phyloP scores from a whole-genome alignment of 1,284 basidiomycete genomes.

The Cutaneotrichosporon mucoides region DNA sequence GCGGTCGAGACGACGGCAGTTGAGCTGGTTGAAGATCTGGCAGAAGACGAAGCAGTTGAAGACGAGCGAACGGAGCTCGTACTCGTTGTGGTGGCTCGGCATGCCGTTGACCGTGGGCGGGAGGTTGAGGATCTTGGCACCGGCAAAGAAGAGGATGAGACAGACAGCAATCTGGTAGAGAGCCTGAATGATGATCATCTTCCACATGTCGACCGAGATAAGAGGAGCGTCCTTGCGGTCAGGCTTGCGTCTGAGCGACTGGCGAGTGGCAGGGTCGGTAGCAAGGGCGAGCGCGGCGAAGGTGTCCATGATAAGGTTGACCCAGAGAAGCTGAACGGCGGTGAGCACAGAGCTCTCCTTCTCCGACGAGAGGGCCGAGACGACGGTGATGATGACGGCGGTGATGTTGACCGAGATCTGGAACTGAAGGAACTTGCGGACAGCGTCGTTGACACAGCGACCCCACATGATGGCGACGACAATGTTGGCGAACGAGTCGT shows the following conservation, averaged over 20 bases:
- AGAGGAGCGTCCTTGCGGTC: slow-evolving; percentile 82
- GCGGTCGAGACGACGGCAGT: slow-evolving; percentile 79
- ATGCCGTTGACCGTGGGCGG: slow-evolving; percentile 22
- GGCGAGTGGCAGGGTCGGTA: slow-evolving; percentile 83
- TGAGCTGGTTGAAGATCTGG: slow-evolving; percentile 91
- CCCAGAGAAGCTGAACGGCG: slow-evolving; percentile 89
- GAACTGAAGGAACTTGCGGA: slow-evolving; percentile 97
- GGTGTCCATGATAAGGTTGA: slow-evolving; percentile 80
- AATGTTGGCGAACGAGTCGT: slow-evolving; percentile 94
- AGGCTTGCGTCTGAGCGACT: slow-evolving; percentile 81
- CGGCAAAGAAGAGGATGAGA: slow-evolving; percentile 85
- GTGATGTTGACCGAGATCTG: slow-evolving; percentile 96
- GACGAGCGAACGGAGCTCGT: slow-evolving; percentile 74
- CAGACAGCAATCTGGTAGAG: slow-evolving; percentile 80
- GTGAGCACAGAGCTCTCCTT: slow-evolving; percentile 79
- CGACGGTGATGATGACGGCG: slow-evolving; percentile 89
- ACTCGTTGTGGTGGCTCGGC: slow-evolving; percentile 28
- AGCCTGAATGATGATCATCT: slow-evolving; percentile 89
- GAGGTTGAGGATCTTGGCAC: slow-evolving; percentile 65
- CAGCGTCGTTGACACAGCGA: slow-evolving; percentile 94
- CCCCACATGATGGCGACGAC: slow-evolving; percentile 99
- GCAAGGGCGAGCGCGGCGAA: slow-evolving; percentile 95
- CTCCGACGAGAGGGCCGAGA: slow-evolving; percentile 76
- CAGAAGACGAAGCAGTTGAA: slow-evolving; percentile 98
- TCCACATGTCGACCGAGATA: slow-evolving; percentile 88